Evolutionary conservation across 352 stramenopile species (phyloP).

Genomic region (Globisporangium uncinulatum): DNA sequence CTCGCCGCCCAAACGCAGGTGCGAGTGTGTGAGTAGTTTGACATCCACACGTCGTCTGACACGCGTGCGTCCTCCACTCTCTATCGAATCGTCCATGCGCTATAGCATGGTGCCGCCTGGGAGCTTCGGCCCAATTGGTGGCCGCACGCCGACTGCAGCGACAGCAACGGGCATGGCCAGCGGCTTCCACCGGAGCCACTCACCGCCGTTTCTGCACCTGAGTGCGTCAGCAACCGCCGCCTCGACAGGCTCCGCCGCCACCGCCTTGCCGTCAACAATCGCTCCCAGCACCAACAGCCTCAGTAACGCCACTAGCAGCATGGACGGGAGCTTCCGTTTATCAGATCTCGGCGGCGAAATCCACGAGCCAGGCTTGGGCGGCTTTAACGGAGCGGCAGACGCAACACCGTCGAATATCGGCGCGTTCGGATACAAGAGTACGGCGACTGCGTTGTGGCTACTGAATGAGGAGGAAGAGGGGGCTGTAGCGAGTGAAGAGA

Average conservation of each 20-base stretch:
- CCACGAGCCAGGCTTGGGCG: slow-evolving; percentile 23
- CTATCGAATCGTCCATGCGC: not conserved
- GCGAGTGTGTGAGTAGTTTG: slow-evolving; percentile 6
- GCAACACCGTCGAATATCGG: slow-evolving; percentile 9
- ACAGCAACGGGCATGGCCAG: not conserved
- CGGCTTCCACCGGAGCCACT: slow-evolving; percentile 13
- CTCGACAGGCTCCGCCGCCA: not conserved
- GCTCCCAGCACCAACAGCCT: not conserved
- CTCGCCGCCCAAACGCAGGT: slow-evolving; percentile 69
- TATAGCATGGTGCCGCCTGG: slow-evolving; percentile 10
- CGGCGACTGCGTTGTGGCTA: slow-evolving; percentile 8
- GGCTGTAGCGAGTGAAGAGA: not conserved
- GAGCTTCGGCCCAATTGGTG: slow-evolving; percentile 46
- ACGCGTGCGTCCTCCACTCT: not conserved
- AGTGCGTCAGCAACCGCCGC: not conserved
- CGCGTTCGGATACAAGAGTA: slow-evolving; percentile 32
- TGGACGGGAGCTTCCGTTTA: slow-evolving; percentile 30
- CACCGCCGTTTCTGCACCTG: slow-evolving; percentile 12
- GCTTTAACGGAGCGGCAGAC: slow-evolving; percentile 13
- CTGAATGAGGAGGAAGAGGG: not conserved
- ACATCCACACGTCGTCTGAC: not conserved
- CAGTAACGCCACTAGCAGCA: not conserved
- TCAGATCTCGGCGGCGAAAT: slow-evolving; percentile 59
- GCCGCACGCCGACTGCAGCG: slow-evolving; percentile 15
- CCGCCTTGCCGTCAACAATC: not conserved